Evolutionary conservation across 2,329 filamentous ascomycete species (phyloP), one percentile per base, ranked within the genome.

Genomic region (Biscogniauxia mediterranea): DNA sequence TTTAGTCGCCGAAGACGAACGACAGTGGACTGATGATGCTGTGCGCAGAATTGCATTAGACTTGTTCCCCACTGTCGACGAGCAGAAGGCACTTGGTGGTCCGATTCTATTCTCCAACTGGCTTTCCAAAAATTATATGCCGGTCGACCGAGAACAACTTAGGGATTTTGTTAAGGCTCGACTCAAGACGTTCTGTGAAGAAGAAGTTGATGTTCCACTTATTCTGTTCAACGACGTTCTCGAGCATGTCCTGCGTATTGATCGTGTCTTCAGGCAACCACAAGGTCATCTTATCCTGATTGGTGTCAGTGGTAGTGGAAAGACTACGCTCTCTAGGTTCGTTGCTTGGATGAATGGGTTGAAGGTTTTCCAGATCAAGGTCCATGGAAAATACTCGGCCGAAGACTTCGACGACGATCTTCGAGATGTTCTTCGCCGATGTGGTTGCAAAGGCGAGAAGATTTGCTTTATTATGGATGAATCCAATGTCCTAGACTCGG

Each of bases 381-480:
- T 99, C 0, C 95, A 99, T 72, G 95, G 95, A 66, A 97, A 94
- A 74, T 99, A 99, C 78, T 97, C 95, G 17, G 91, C 91, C 1
- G 95, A 98, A 74, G 95, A 99, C 78, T 99, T 99, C 73, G 95
- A 99, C 73, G 96, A 99, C 61, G 95, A 99, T 76, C 81, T 99
- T 42, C 87, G 96, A 66, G 94, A 93, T 73, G 95, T 99, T 8
- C 86, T 99, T 50, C 89, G 95, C 53, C 87, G 95, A 60, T 96
- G 92, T 69, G 95, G 95, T 65, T 98, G 94, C 81, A 97, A 97
- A 81, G 95, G 95, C 42, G 95, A 99, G 76, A 98, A 98, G 82
- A 96, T 99, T 55, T 99, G 96, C 79, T 99, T 99, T 82, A 97
- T 99, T 80, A 98, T 99, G 93, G 95, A 99, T 74, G 95, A 99